Base-by-base conservation (phyloP, 495 filamentous ascomycete genomes). In the Penicillium chermesinum region DNA sequence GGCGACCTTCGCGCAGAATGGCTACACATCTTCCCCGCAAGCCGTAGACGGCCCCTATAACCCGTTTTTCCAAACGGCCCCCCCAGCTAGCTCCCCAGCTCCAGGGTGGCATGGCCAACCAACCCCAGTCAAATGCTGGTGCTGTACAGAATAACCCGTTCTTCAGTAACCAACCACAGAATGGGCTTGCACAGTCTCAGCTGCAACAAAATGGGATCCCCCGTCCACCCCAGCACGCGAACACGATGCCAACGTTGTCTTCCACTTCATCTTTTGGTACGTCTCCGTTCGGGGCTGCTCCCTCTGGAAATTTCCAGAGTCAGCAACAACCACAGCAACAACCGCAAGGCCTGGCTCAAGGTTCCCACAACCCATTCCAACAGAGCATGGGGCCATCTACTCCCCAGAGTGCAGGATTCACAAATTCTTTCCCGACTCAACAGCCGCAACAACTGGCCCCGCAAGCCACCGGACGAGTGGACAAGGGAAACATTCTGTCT, bases 401-500 rank as follows among this genome's bases (percentile, higher is more conserved):
- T n/a, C 57, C 59, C 7, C 65, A 61, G 49, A 58, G 49, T 46
- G 50, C 55, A 32, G 35, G 43, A 2, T 60, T 55, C 30, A 50
- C 58, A 20, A 61, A 52, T n/a, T 42, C 54, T 46, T 63, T 57
- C 32, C 53, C 55, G 30, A 22, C 46, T 6, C 66, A 63, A 47
- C 59, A 60, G 22, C 67, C 44, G 42, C 72, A 73, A 60, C 67
- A 71, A 41, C 59, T 71, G 15, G 46, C 49, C 25, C 55, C 71
- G 1, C 77, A 77, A 52, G 63, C 62, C 33, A 71, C 75, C 1
- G 67, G 69, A 17, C 77, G 76, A 21, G 65, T 79, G 55, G 82
- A 95, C 60, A 98, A 95, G 55, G 81, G 80, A 9, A 84, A 83
- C 39, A 97, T 98, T 55, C 77, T 98, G 49, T 87, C 90, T 10